Evolutionary conservation across 176 grass and related monocot genomes (phyloP).

Genomic region (Rhipidocladum racemiflorum): DNA sequence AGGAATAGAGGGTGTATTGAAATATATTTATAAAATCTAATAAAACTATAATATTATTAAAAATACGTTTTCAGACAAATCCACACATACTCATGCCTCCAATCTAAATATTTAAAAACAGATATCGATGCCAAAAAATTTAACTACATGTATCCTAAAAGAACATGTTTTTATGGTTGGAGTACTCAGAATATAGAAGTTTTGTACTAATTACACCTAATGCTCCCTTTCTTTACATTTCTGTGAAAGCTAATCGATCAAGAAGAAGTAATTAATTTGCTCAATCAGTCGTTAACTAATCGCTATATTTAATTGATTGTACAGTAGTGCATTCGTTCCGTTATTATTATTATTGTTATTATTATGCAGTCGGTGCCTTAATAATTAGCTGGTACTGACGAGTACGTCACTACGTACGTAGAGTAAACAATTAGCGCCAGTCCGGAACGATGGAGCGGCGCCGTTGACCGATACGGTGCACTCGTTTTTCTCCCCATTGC

Average conservation of each 20-base stretch:
- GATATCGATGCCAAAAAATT: no score
- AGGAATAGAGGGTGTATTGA: no score
- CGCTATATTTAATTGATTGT: background rate
- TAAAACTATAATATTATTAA: background rate
- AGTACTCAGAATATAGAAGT: background rate
- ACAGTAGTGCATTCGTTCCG: no score
- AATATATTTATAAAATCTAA: no score
- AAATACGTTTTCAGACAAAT: no score
- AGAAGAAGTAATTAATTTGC: background rate
- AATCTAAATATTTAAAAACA: no score
- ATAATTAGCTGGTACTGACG: background rate
- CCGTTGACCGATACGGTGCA: background rate
- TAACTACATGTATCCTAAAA: no score
- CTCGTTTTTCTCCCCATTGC: background rate
- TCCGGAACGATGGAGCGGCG: background rate
- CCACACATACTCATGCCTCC: no score
- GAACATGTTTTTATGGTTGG: no score
- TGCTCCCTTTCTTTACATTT: background rate
- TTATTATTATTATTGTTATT: no score
- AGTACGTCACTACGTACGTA: background rate
- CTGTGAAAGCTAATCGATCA: slow-evolving; percentile 1
- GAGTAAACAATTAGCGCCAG: background rate
- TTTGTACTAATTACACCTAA: background rate
- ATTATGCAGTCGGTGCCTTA: background rate
- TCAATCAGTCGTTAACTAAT: background rate